These are phyloP conservation scores for Ceratocystis albifundus DNA, from an alignment of 2,329 filamentous ascomycete species.

Conservation along the genomic window DNA sequence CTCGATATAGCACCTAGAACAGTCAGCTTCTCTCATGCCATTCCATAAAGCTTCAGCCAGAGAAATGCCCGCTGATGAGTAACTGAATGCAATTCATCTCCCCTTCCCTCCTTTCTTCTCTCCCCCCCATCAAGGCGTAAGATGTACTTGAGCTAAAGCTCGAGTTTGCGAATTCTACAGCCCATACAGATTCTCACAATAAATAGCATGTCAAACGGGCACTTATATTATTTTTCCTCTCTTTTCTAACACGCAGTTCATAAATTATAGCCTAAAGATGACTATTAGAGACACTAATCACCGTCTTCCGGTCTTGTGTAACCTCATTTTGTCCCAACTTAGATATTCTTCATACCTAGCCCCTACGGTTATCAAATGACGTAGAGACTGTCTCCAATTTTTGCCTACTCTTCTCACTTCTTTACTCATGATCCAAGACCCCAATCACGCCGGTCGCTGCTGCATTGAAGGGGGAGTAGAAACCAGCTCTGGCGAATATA, in stretches of 20 bases:
- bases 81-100: too few species aligned
- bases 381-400: neutral
- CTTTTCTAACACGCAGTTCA: neutral
- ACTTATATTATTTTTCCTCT: too few species aligned
- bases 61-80: too few species aligned
- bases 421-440: neutral
- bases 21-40: too few species aligned
- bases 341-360: neutral
- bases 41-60: too few species aligned
- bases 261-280: neutral
- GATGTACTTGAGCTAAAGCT: too few species aligned
- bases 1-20: too few species aligned
- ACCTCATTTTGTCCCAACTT: neutral
- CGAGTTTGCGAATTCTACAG: too few species aligned
- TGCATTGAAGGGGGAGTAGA: neutral
- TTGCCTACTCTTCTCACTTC: neutral
- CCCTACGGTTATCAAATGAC: neutral
- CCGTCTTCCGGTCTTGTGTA: neutral
- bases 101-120: too few species aligned
- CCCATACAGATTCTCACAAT: too few species aligned
- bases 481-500: conserved; percentile 13
- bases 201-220: too few species aligned
- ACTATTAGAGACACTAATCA: neutral
- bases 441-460: neutral
- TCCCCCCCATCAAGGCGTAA: too few species aligned